A percentile compares a stretch with the other conserved stretches of the same genome.
These are phyloP conservation scores for Aspergillus puulaauensis DNA, from an alignment of 2,329 filamentous ascomycete genomes.

Conservation along the genomic window DNA sequence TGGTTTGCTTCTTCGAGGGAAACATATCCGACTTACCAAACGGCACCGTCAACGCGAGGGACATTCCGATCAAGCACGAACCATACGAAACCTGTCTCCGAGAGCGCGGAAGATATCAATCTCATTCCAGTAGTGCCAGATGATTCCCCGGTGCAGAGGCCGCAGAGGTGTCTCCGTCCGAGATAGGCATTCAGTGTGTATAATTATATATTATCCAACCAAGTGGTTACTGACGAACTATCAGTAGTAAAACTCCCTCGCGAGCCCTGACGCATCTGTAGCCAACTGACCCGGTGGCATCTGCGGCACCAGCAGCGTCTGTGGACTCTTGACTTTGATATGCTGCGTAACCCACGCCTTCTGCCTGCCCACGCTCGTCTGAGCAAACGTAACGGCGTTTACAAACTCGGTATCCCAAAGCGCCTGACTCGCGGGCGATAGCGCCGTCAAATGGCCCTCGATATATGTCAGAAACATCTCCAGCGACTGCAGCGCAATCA, in stretches of 20 bases:
- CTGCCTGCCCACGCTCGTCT: constrained; percentile 24
- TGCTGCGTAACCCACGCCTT: constrained; percentile 35
- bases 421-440: constrained; percentile 32
- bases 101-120: too few species aligned
- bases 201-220: too few species aligned
- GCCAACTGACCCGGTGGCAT: neutral
- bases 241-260: neutral
- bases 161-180: neutral
- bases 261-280: neutral
- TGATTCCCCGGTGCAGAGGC: neutral
- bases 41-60: too few species aligned
- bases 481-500: constrained; percentile 31
- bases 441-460: constrained; percentile 27
- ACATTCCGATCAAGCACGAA: too few species aligned
- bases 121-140: neutral
- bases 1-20: constrained; percentile 2
- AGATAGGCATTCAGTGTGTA: too few species aligned
- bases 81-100: too few species aligned
- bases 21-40: neutral
- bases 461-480: constrained; percentile 35
- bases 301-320: constrained; percentile 38
- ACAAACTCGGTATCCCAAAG: constrained; percentile 37
- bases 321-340: constrained; percentile 33
- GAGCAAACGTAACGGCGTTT: constrained; percentile 23
- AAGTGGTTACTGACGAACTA: too few species aligned